Base-by-base conservation (phyloP, 805 yeast genomes). In the Yarrowia divulgata region DNA sequence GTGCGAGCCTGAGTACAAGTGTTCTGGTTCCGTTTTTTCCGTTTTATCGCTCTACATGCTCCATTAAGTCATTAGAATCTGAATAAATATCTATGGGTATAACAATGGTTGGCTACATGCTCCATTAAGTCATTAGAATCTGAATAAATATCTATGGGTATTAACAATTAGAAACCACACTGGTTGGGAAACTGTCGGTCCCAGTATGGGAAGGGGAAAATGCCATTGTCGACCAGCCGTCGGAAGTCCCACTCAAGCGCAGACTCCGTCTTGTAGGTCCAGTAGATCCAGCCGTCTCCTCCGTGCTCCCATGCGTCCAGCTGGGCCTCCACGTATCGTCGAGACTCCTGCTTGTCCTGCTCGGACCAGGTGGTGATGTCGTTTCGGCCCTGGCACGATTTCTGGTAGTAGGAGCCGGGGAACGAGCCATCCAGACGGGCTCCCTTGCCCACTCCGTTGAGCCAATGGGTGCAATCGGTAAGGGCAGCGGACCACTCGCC, bases 401-500 rank as follows among this genome's bases (percentile, higher is more conserved):
- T 96, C 69, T 87, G 78, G 75, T 79, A 79, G 7, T 72, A 72
- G 43, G 80, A 75, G 72, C 79, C 84, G 69, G 82, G 81, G 70
- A 69, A 67, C 8, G 86, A 76, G 50, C 90, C 91, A 69, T 90
- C 93, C 79, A 85, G 92, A 75, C 97, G 86, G 40, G 97, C 88
- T 71, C 97, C 97, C 70, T 87, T 81, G 68, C 88, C 88, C 23
- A 90, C 93, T 76, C 98, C 97, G 75, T 93, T 93, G 60, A 93
- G 81, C 97, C 97, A 90, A 70, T 83, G 83, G 8, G 95, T 86
- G 81, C 98, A 93, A 80, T 93, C 97, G 3, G 97, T 93, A 72
- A 93, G 83, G 0, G 98, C 98, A 13, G 93, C 97, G 32, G 91
- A 82, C 91, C 94, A 93, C 81, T 93, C 97, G 71, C 97, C 98